Conservation (phyloP, 164 flowering plant genomes). For the Paratinospora sagittata region DNA sequence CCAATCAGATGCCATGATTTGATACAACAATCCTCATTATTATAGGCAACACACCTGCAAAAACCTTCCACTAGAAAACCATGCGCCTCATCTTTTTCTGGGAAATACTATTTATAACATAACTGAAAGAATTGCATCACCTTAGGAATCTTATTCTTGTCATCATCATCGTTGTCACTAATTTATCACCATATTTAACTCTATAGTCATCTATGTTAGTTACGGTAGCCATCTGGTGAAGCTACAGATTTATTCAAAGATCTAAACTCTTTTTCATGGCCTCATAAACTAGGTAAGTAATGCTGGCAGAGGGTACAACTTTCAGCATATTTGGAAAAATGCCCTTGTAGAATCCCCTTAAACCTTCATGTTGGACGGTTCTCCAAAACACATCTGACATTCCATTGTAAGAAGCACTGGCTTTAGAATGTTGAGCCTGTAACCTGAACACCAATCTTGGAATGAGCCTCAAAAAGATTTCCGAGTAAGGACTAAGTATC, state of each 20-base stretch:
- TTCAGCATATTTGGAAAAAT: constrained; percentile 86
- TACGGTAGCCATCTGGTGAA: constrained; percentile 13
- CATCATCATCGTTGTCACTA: constrained; percentile 23
- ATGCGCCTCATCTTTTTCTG: constrained; percentile 13
- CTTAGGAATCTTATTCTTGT: constrained; percentile 25
- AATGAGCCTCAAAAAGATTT: constrained; percentile 4
- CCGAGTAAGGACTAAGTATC: neutral
- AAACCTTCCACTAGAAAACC: constrained; percentile 23
- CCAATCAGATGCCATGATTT: constrained; percentile 5
- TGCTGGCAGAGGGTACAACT: constrained; percentile 93
- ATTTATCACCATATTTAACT: constrained; percentile 13
- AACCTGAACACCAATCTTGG: constrained; percentile 39
- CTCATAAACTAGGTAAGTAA: constrained; percentile 86
- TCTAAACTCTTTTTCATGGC: constrained; percentile 76
- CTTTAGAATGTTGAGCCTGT: constrained; percentile 64
- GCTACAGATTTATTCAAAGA: constrained; percentile 37
- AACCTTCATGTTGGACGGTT: constrained; percentile 64
- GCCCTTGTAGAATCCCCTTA: constrained; percentile 84
- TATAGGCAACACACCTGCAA: constrained; percentile 9
- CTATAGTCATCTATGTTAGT: constrained; percentile 22
- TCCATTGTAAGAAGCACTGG: constrained; percentile 43
- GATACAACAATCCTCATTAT: constrained; percentile 10
- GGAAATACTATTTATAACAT: constrained; percentile 18
- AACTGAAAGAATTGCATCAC: constrained; percentile 17
- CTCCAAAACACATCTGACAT: constrained; percentile 79